phyloP scores from a whole-genome alignment of 257 asterid genomes.

The Plantago ovata region DNA sequence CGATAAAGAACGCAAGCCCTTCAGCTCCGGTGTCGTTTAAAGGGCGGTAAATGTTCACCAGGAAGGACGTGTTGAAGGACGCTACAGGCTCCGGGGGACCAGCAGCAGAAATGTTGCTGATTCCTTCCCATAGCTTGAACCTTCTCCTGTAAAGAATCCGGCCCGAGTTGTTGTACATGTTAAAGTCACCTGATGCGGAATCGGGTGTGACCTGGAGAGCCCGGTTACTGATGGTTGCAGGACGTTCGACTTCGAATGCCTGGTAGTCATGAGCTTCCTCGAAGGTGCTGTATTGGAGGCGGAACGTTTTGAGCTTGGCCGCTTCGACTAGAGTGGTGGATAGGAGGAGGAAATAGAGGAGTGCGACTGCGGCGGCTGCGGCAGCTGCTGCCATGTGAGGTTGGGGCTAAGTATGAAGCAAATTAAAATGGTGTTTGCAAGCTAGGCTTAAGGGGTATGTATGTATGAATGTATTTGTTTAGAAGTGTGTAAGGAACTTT shows the following conservation, averaged over 20 bases:
- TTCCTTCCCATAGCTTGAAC: conserved; percentile 66
- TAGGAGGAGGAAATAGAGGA: not conserved
- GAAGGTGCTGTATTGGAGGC: conserved; percentile 23
- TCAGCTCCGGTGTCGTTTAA: conserved; percentile 34
- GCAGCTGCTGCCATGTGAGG: conserved; percentile 3
- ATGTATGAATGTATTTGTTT: too few relatives aligned
- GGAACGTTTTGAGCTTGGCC: conserved; percentile 18
- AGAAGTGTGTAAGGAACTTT: too few relatives aligned
- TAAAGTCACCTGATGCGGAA: conserved; percentile 21
- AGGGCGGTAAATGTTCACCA: conserved; percentile 43
- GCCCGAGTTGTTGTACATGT: conserved; percentile 33
- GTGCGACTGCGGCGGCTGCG: not conserved
- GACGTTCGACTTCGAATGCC: not conserved
- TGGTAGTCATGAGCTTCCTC: not conserved
- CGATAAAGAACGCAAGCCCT: conserved; percentile 69
- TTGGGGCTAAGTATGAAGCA: not conserved
- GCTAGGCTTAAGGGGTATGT: too few relatives aligned
- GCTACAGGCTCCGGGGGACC: conserved; percentile 23
- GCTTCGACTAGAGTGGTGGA: conserved; percentile 27
- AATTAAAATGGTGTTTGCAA: too few relatives aligned
- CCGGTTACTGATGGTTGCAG: conserved; percentile 33
- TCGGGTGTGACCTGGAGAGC: conserved; percentile 87
- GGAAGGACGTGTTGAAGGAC: conserved; percentile 70
- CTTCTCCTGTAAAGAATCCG: conserved; percentile 30
- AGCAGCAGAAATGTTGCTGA: not conserved